These are phyloP conservation scores for Aspergillus glaucus DNA, from an alignment of 2,329 filamentous ascomycete genomes.

Conservation along the genomic window DNA sequence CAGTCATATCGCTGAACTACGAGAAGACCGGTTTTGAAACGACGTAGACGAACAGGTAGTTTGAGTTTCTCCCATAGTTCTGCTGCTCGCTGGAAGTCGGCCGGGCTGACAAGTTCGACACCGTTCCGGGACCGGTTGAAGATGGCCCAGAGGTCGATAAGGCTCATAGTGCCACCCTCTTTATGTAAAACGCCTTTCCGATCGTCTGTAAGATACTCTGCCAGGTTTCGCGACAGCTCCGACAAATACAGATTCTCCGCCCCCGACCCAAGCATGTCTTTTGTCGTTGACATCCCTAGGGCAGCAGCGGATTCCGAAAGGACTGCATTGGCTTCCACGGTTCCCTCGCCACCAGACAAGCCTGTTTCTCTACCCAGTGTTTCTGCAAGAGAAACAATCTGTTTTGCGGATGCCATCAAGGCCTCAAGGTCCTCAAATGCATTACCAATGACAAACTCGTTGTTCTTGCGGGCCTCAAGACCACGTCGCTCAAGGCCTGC, in stretches of 20 bases:
- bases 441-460: constrained; percentile 83
- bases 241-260: constrained; percentile 84
- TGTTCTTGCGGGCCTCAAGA: constrained; percentile 80
- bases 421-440: constrained; percentile 96
- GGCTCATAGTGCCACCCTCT: constrained; percentile 79
- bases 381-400: constrained; percentile 89
- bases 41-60: constrained; percentile 76
- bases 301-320: constrained; percentile 77
- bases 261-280: constrained; percentile 80
- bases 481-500: constrained; percentile 85
- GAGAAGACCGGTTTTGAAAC: constrained; percentile 88
- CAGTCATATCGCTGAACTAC: constrained; percentile 85
- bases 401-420: constrained; percentile 94
- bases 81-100: constrained; percentile 86
- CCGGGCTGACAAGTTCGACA: constrained; percentile 86
- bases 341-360: constrained; percentile 52
- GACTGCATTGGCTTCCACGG: constrained; percentile 65
- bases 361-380: constrained; percentile 66
- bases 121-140: constrained; percentile 92
- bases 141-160: constrained; percentile 88
- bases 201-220: constrained; percentile 85
- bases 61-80: constrained; percentile 80
- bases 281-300: constrained; percentile 84
- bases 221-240: constrained; percentile 74
- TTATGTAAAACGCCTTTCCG: constrained; percentile 67